Evolutionary conservation across 176 grass and related monocot genomes (phyloP), one percentile per base, ranked within the genome.

Genomic region (Coix lacrymajobi): DNA sequence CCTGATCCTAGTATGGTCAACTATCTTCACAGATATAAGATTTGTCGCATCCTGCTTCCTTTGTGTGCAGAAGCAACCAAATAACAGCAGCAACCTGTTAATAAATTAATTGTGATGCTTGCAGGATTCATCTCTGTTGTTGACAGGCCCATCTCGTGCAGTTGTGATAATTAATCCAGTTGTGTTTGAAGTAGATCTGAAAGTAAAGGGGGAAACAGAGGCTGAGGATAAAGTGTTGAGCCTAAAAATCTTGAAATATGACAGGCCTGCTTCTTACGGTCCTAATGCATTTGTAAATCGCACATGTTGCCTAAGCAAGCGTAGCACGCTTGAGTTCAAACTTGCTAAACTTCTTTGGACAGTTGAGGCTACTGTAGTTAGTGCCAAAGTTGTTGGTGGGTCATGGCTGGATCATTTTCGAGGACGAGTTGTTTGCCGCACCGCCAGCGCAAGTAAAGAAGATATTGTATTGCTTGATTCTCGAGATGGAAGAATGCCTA

Each of bases 401-500:
- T 38, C 33, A 38, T 67, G 33, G 64, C 33, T 17, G 7, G 32
- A 76, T 4, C 31, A 37, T 25, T 24, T 25, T 58, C 32, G 51
- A 76, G 73, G 73, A 16, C 31, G 31, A 38, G 33, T 38, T 76
- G 73, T 76, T 76, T 57, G 49, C 73, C 49, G 12, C 22, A 76
- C 73, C 1, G 19, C 73, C 48, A 56, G 46, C 15, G 17, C 51
- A 17, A 31, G 32, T 22, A 25, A 36, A 15, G 73, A 33, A 49
- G 73, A 36, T 19, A 58, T 76, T 4, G 20, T 76, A 3, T 60
- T 58, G 49, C 73, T 76, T 38, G 51, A 34, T 76, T 76, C 73
- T 58, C 51, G 5, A 58, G 51, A 76, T 26, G 73, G 73, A 76
- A 76, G 54, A 76, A 76, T 58, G 73, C 73, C 49, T 58, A 3